Evolutionary conservation across 441 rosid species (phyloP), one percentile per base, ranked within the genome.

Genomic region (Aleurites moluccanus): DNA sequence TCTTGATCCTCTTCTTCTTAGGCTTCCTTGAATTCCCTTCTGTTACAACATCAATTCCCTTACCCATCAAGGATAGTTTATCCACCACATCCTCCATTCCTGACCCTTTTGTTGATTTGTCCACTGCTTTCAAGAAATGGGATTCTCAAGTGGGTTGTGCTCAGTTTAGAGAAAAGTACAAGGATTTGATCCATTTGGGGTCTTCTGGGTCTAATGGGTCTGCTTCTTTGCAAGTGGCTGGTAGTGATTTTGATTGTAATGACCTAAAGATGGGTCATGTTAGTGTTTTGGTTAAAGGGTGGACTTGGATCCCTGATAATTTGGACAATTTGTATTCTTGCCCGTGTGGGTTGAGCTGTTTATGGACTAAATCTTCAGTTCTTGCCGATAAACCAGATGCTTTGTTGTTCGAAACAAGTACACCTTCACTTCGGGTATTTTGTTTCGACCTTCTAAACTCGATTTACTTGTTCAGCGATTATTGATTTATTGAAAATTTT

Each of bases 271-370:
- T 89, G 90, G 80, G 78, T 0, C 88, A 91, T 49, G 98, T 89
- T 56, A 87, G 81, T 53, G 88, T 92, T 65, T 83, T 90, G 89
- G 94, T 94, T 28, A 91, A 92, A 80, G 90, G 97, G 63, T 94
- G 99, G 99, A 94, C 97, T 80, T 94, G 98, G 98, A 81, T 95
- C 83, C 99, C 98, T 7, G 94, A 93, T 83, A 91, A 91, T 87
- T 81, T 95, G 90, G 97, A 91, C 57, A 95, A 90, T 84, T 72
- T 92, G 80, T 95, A 92, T 74, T 83, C 89, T 40, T 95, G 97
- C 84, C 81, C 86, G 8, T 92, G 98, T 70, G 97, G 94, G 69
- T 82, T 91, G 90, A 92, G 89, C 75, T 95, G 98, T 81, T 78
- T 91, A 80, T 95, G 99, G 98, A 91, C 98, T n/a, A 95, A 92